Base-by-base conservation (phyloP, 208 protist species). In the Trypanosoma scelopori region DNA sequence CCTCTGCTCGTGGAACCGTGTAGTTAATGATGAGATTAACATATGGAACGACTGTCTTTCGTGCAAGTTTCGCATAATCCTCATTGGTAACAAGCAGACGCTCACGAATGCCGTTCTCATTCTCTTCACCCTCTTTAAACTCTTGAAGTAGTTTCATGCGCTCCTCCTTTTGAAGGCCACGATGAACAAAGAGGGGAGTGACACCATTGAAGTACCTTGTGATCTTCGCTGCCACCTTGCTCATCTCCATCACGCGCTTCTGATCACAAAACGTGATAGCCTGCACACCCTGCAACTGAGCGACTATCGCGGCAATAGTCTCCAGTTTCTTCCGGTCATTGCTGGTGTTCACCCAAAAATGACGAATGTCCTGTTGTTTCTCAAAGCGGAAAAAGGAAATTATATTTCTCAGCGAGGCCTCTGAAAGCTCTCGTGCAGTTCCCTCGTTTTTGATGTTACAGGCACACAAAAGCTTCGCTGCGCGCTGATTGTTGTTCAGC, bases 21-120 rank as follows among this genome's bases (percentile, higher is more conserved):
- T 92, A 94, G 84, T 91, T 84, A 71, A 95, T 90, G 66, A 94
- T 78, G 22, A 97, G 78, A 60, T 97, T 97, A 41, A 97, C 91
- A 61, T 92, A 93, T 55, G 91, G 91, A 53, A 97, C 87, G 48
- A 92, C 42, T 12, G 78, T 90, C 68, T 94, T 94, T 49, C 87
- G 84, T 13, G 91, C 88, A 45, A 94, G 67, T 76, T 94, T 94
- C 46, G 91, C 91, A 74, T 97, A 97, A 74, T 97, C 91, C 56
- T 92, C 86, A 71, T 76, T 95, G 16, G 91, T 93, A 50, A 97
- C 82, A 46, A 97, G 78, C 48, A 97, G 80, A n/a, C 91, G 88
- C 74, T 97, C 75, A 53, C 71, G 74, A 66, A 93, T 76, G 56
- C 91, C 91, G 51, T 88, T 76, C 25, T 89, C 80, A 64, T 93